Base-by-base conservation (phyloP, 805 yeast species). In the Candida xyloterini region DNA sequence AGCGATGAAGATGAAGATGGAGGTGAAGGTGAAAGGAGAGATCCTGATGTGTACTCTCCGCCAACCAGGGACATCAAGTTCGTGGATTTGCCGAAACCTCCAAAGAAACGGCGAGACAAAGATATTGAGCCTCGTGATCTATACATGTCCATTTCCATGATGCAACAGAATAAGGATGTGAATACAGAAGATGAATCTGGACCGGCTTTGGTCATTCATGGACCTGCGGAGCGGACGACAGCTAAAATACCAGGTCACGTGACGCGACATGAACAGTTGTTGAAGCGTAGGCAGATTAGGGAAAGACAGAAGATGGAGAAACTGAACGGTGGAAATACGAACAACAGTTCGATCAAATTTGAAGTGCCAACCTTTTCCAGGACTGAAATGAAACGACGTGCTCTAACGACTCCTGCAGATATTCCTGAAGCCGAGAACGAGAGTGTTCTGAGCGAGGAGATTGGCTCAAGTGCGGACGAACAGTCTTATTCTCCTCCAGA, bases 101-200 rank as follows among this genome's bases (percentile, higher is more conserved):
- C 65, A 8, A 68, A 68, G 43, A 56, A 56, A 33, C 44, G 53
- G 9, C 33, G 42, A 18, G 42, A 31, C 45, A 66, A 63, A n/a
- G 76, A 79, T 15, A 66, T 85, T 10, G 81, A 83, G 24, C 95
- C 96, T 1, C 76, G 83, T 34, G 96, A 90, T 55, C 81, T 89
- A 79, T 82, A 71, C 57, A 71, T 82, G 67, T 88, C 96, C 3
- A 83, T 89, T 50, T 80, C 88, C 29, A 79, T 89, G 81, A 66
- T 90, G 65, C 83, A 83, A 50, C 71, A 73, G 38, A 67, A 71
- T 28, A 65, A 63, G n/a, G 60, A 57, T 16, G 57, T 59, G 27
- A 52, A 55, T 20, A 38, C 53, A 22, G 66, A 62, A 16, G 73
- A 70, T 16, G 82, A 78, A 25, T 78, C 81, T 26, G 95, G 91